phyloP scores from a whole-genome alignment of 306 rosid genomes.

The Chamaecrista fasciculata region DNA sequence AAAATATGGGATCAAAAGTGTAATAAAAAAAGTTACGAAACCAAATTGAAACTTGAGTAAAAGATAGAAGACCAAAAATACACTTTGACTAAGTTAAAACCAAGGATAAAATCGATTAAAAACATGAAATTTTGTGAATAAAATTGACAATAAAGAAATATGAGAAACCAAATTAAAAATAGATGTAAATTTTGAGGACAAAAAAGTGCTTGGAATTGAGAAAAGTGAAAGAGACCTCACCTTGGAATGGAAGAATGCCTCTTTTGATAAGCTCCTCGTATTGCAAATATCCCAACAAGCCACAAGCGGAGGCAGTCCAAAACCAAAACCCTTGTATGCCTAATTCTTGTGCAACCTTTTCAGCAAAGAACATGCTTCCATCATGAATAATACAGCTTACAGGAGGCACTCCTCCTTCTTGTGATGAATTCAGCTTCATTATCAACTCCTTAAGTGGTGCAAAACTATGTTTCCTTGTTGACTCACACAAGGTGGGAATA shows the following conservation, averaged over 20 bases:
- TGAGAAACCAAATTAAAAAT: too few species aligned
- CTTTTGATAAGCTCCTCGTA: slow-evolving; percentile 28
- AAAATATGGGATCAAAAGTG: too few species aligned
- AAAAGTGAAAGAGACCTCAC: not conserved
- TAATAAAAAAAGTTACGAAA: too few species aligned
- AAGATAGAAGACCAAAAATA: too few species aligned
- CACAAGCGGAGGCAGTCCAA: slow-evolving; percentile 40
- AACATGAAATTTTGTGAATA: too few species aligned
- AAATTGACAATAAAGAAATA: too few species aligned
- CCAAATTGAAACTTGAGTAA: too few species aligned
- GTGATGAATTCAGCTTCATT: slow-evolving; percentile 11
- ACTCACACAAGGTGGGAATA: slow-evolving; percentile 26
- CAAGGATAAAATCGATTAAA: too few species aligned
- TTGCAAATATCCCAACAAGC: slow-evolving; percentile 31
- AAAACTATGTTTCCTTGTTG: slow-evolving; percentile 26
- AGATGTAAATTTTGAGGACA: too few species aligned
- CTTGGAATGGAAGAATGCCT: slow-evolving; percentile 34
- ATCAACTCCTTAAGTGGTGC: slow-evolving; percentile 35
- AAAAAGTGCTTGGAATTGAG: too few species aligned
- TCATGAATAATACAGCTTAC: slow-evolving; percentile 30
- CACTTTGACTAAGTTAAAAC: too few species aligned
- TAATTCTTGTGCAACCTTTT: slow-evolving; percentile 31
- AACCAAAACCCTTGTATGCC: slow-evolving; percentile 32
- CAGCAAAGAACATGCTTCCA: slow-evolving; percentile 29
- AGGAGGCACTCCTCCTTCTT: slow-evolving; percentile 24